Evolutionary conservation across 371 early-diverging fungal genomes (phyloP), one percentile per base, ranked within the genome.

Genomic region (Mortierella sp.): DNA sequence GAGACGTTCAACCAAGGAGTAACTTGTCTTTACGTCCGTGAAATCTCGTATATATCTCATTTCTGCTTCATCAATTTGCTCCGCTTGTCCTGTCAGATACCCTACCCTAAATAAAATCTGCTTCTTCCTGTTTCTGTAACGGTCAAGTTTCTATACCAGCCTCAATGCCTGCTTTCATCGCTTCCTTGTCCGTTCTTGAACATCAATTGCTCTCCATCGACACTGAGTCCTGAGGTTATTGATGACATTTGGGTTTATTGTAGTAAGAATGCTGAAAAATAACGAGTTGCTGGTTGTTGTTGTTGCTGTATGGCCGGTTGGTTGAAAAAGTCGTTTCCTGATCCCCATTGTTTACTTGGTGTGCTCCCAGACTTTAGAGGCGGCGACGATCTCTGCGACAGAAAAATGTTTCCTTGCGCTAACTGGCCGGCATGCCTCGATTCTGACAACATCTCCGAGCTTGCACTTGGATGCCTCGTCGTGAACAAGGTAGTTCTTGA

Each of bases 381-480:
- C 81, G 44, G 80, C 74, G 59, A 97, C 91, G 76, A 98, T 94
- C 87, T 97, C 97, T 28, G 96, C 96, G 28, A 98, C 92, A 24
- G 94, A 91, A 86, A 97, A 98, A 77, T 93, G 92, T 90, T 98
- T 98, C 89, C 88, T 91, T 88, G 95, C 96, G 91, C 96, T 96
- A 73, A 97, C 78, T 70, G 97, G 97, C 81, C 94, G 89, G 91
- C 96, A 97, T 61, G 96, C 94, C 88, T 98, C 96, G 73, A 98
- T 98, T 71, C 97, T 93, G 43, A 98, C 97, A 77, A 95, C 92
- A 88, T 98, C 98, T 64, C 98, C 98, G 55, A 98, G 90, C 59
- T 93, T 92, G 88, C 97, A 96, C 69, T 91, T 86, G 78, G 93
- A 92, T n/a, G 92, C 90, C 77, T 94, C 96, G 86, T 98, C 98